These are phyloP conservation scores for Vitis cinerea DNA, from an alignment of 164 flowering plant species.

Conservation along the genomic window DNA sequence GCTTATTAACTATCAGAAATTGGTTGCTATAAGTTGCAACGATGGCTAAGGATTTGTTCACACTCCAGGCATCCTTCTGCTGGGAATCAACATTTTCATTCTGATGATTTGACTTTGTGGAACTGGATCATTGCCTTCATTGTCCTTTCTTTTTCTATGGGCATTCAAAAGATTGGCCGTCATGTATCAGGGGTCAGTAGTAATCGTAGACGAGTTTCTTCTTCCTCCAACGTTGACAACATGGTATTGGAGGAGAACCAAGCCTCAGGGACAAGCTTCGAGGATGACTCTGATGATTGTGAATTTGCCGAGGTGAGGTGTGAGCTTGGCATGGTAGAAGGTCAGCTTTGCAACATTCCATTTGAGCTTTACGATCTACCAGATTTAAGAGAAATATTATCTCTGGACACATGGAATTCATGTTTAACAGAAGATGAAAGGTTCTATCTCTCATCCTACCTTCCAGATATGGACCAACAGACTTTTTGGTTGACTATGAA, in stretches of 20 bases:
- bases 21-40: too few relatives aligned
- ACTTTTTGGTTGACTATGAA: constrained; percentile 36
- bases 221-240: constrained; percentile 2
- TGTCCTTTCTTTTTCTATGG: constrained; percentile 24
- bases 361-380: constrained; percentile 41
- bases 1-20: too few relatives aligned
- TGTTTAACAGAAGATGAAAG: constrained; percentile 40
- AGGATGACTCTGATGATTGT: constrained; percentile 24
- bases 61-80: constrained; percentile 12
- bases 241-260: constrained; percentile 10
- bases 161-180: constrained; percentile 21
- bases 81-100: constrained; percentile 2
- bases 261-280: constrained; percentile 14
- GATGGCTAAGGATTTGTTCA: neutral
- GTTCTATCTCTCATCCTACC: constrained; percentile 32
- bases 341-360: constrained; percentile 35
- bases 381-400: constrained; percentile 33
- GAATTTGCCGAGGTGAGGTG: constrained; percentile 21
- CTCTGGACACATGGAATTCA: constrained; percentile 38
- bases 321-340: constrained; percentile 34
- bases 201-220: constrained; percentile 4
- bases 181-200: constrained; percentile 8
- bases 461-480: constrained; percentile 42
- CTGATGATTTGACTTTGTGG: constrained; percentile 8
- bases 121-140: constrained; percentile 4